These are phyloP conservation scores for Aphanocladium album DNA, from an alignment of 2,329 filamentous ascomycete genomes.

Conservation along the genomic window DNA sequence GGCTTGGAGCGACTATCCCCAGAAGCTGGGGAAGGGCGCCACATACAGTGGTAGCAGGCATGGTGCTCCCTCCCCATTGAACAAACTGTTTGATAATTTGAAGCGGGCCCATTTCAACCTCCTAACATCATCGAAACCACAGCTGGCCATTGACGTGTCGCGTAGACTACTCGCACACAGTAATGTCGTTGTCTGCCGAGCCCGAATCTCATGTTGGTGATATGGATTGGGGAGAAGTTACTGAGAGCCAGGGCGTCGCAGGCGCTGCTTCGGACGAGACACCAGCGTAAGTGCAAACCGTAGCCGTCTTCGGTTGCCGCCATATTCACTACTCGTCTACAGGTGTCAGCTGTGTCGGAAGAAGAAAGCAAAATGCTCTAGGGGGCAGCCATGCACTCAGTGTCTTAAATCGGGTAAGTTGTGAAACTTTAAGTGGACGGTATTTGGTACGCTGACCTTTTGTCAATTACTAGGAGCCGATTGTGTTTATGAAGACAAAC, in stretches of 20 bases:
- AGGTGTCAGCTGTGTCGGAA: slow-evolving; percentile 38
- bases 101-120: not conserved
- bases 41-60: not conserved
- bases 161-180: not conserved
- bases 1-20: not conserved
- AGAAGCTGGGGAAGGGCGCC: not conserved
- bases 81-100: not conserved
- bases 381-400: slow-evolving; percentile 38
- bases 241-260: not conserved
- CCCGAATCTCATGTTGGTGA: not conserved
- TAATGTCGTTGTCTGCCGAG: not conserved
- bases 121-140: not conserved
- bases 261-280: slow-evolving; percentile 1
- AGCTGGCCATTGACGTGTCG: not conserved
- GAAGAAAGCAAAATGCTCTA: slow-evolving; percentile 40
- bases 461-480: slow-evolving; percentile 18
- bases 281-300: not conserved
- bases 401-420: slow-evolving; percentile 29
- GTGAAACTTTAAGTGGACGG: no score
- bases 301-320: not conserved
- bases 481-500: slow-evolving; percentile 30
- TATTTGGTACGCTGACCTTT: not conserved
- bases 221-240: not conserved
- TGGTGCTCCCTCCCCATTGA: not conserved
- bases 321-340: not conserved